phyloP scores from a whole-genome alignment of 2,329 filamentous ascomycete species.

The Alternaria alternata region DNA sequence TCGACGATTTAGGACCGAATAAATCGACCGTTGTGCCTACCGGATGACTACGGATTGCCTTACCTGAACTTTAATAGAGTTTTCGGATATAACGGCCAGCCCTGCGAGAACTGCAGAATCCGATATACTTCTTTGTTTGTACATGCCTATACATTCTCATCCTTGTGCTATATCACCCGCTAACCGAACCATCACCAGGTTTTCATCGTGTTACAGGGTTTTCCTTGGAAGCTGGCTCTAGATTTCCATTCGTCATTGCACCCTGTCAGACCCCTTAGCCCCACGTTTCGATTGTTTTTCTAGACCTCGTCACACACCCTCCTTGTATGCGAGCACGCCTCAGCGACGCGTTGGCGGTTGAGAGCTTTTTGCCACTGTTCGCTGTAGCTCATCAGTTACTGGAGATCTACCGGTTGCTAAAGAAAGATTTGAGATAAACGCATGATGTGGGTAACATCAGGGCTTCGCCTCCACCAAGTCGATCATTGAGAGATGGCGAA shows the following conservation, averaged over 20 bases:
- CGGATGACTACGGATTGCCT: not conserved
- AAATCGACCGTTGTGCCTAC: not conserved
- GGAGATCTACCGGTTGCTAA: conserved; percentile 15
- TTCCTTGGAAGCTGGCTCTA: conserved; percentile 14
- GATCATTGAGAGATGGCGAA: not conserved
- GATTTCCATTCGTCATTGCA: conserved; percentile 27
- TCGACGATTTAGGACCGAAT: not conserved
- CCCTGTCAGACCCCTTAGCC: conserved; percentile 21
- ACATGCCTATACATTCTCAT: conserved; percentile 22
- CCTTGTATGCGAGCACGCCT: conserved; percentile 35
- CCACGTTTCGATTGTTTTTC: conserved; percentile 15
- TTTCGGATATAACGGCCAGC: not conserved
- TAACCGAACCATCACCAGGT: conserved; percentile 22
- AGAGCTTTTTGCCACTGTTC: conserved; percentile 31
- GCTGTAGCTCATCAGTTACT: conserved; percentile 2
- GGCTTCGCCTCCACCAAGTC: conserved; percentile 9
- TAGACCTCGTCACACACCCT: conserved; percentile 29
- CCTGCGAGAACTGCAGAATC: not conserved
- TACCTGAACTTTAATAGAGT: not conserved
- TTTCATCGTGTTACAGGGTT: conserved; percentile 12
- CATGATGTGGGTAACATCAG: conserved; percentile 1
- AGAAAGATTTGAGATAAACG: conserved; percentile 14
- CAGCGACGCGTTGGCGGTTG: conserved; percentile 24
- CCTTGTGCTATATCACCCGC: conserved; percentile 39
- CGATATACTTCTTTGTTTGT: not conserved